Percentiles rank a stretch among this genome's conserved stretches.
These are phyloP conservation scores for Leccinum arenicola DNA, from an alignment of 768 basidiomycete genomes.

Conservation along the genomic window DNA sequence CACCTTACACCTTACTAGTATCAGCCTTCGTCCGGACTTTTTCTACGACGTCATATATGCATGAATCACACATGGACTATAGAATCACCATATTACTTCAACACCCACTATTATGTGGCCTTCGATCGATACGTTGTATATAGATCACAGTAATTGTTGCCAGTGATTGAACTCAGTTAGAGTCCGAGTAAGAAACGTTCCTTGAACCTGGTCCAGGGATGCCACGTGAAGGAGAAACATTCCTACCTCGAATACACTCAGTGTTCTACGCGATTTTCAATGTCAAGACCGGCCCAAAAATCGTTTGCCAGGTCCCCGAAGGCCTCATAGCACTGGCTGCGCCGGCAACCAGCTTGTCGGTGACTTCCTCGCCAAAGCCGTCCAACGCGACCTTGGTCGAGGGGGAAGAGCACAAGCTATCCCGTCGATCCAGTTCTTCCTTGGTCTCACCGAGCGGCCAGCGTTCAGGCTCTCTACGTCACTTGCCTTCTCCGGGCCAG, in stretches of 20 bases:
- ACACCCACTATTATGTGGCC: background rate
- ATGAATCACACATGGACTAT: conserved; percentile 19
- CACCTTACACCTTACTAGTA: background rate
- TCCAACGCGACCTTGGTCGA: conserved; percentile 31
- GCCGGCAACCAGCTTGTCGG: conserved; percentile 26
- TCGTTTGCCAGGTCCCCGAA: conserved; percentile 93
- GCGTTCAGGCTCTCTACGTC: conserved; percentile 41
- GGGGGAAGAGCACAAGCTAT: conserved; percentile 36
- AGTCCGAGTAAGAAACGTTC: background rate
- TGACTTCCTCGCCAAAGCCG: conserved; percentile 34
- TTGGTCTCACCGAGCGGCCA: conserved; percentile 45
- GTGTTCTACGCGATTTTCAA: conserved; percentile 97
- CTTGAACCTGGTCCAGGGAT: conserved; percentile 22
- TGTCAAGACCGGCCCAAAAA: conserved; percentile 77
- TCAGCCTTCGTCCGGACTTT: conserved; percentile 6
- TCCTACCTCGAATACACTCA: conserved; percentile 75
- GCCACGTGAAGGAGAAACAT: conserved; percentile 58
- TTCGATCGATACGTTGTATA: background rate
- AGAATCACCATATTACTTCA: background rate
- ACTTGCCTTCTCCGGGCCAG: conserved; percentile 39
- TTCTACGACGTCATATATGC: conserved; percentile 10
- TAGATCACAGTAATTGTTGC: background rate
- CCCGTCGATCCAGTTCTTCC: conserved; percentile 53
- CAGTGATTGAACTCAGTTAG: background rate
- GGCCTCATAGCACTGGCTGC: conserved; percentile 64